Base-by-base conservation (phyloP, 2,329 filamentous ascomycete genomes). In the Nakataea oryzae region DNA sequence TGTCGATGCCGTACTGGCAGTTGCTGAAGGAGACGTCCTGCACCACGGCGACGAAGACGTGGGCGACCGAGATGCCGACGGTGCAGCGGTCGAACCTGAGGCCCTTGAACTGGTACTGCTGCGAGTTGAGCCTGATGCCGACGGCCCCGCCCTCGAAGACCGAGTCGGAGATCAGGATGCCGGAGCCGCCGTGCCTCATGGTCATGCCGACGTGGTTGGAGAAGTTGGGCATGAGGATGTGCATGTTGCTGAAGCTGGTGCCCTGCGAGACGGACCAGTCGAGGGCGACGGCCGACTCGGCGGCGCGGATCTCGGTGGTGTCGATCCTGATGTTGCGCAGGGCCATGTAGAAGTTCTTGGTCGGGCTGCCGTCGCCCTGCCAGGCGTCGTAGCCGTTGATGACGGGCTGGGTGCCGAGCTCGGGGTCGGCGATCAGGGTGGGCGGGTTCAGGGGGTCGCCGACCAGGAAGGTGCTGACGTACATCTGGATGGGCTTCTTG, bases 271-370 rank as follows among this genome's bases (percentile, higher is more conserved):
- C 59, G 47, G 50, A 60, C 54, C 28, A 59, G 50, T 55, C 58
- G 54, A 58, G 17, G 30, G 41, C 57, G 54, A 29, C 30, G 47
- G 59, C 54, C 27, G 62, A 32, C 63, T 67, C 62, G 71, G 70
- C 70, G 61, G 71, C 72, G 2, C 70, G 59, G 28, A 78, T 72
- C 30, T 64, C 68, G 1, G 75, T 76, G 0, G 76, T 78, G 64
- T 79, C 76, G 14, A 79, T 70, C 30, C 77, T 66, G 6, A 79
- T 24, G 63, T 79, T 79, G 70, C 78, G 78, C 57, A 79, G 59
- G 24, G 72, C 71, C 9, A 79, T 72, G 66, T 71, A 73, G 58
- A 73, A 72, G 64, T 73, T 73, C 63, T 72, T 73, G 64, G 66
- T 74, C 65, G 57, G 62, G 59, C 65, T 64, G 57, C 65, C 67